These are phyloP conservation scores for Magnolia sinica DNA, from an alignment of 164 flowering plant genomes.

Conservation along the genomic window DNA sequence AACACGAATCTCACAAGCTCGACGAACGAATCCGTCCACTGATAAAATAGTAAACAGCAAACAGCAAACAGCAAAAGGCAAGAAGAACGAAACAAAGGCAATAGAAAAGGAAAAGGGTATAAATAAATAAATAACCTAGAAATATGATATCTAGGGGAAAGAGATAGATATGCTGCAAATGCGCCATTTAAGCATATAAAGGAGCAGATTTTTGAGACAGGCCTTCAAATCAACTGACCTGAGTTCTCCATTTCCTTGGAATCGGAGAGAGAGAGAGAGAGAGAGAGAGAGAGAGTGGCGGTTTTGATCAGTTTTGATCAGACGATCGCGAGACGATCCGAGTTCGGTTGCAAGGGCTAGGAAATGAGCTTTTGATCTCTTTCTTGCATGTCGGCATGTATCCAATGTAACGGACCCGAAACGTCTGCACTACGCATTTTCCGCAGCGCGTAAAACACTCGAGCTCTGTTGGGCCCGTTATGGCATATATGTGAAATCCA, in stretches of 20 bases:
- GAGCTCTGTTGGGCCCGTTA: no score
- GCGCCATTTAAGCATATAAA: not conserved
- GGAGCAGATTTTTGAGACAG: no score
- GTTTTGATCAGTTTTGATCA: not conserved
- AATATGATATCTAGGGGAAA: not conserved
- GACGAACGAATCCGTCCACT: not conserved
- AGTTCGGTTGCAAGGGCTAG: not conserved
- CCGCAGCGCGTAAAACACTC: no score
- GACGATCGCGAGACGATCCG: not conserved
- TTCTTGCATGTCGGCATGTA: not conserved
- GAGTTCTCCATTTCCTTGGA: conserved; percentile 5
- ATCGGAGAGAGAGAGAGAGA: not conserved
- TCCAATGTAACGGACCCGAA: no score
- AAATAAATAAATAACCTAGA: not conserved
- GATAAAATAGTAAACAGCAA: not conserved
- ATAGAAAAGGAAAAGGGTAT: no score
- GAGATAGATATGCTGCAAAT: not conserved
- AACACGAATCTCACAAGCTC: not conserved
- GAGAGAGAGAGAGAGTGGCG: not conserved
- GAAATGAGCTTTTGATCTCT: not conserved
- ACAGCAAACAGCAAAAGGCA: no score
- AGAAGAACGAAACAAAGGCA: not conserved
- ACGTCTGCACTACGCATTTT: no score
- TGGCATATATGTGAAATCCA: no score
- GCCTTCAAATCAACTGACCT: not conserved